These are phyloP conservation scores for Phlebiopsis flavidoalba DNA, from an alignment of 768 basidiomycete genomes.

Conservation along the genomic window DNA sequence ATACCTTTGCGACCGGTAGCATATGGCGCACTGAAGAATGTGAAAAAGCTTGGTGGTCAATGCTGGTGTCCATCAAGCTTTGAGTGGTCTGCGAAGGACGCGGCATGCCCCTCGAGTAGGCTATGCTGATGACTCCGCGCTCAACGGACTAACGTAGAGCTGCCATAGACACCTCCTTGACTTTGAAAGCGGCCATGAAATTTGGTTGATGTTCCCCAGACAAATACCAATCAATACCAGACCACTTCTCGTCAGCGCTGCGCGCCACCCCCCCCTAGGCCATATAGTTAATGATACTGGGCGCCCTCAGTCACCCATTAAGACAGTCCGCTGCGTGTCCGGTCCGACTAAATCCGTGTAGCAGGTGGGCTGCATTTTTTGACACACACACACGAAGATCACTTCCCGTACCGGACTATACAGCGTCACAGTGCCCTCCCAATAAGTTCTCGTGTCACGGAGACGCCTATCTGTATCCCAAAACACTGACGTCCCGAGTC, in stretches of 20 bases:
- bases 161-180: slow-evolving; percentile 99
- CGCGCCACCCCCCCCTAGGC: no score
- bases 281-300: slow-evolving; percentile 99
- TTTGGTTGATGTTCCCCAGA: slow-evolving; percentile 83
- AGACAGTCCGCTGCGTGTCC: no score
- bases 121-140: slow-evolving; percentile 89
- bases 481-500: slow-evolving; percentile 92
- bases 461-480: no score
- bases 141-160: slow-evolving; percentile 91
- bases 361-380: no score
- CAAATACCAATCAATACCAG: slow-evolving; percentile 94
- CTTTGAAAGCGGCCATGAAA: slow-evolving; percentile 97
- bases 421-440: no score
- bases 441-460: no score
- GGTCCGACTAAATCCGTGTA: no score
- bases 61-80: slow-evolving; percentile 86
- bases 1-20: slow-evolving; percentile 97
- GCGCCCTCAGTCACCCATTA: slow-evolving; percentile 87
- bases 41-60: slow-evolving; percentile 87
- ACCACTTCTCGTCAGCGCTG: slow-evolving; percentile 94
- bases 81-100: slow-evolving; percentile 89
- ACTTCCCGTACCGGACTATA: no score
- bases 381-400: no score
- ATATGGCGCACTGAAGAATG: slow-evolving; percentile 92
- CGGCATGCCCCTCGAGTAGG: slow-evolving; percentile 98